Evolutionary conservation across 2,329 filamentous ascomycete species (phyloP).

Genomic region (Colletotrichum filicis): DNA sequence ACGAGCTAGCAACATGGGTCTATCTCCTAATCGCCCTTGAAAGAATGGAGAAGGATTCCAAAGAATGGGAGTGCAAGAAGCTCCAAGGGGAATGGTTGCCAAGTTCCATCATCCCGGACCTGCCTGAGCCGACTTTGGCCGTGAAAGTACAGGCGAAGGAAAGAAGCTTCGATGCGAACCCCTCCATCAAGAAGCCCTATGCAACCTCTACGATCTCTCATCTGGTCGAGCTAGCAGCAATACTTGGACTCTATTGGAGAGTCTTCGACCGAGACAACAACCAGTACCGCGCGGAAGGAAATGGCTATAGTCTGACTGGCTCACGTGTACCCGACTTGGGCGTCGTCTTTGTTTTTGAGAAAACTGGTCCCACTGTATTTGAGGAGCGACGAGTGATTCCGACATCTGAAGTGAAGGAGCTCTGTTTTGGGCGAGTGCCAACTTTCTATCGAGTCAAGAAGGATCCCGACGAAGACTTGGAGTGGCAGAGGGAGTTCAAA

Average conservation of each 20-base stretch:
- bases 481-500: constrained; percentile 3
- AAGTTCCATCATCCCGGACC: too few relatives aligned
- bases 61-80: background rate
- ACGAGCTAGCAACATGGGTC: constrained; percentile 18
- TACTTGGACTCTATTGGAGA: constrained; percentile 54
- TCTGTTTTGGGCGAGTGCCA: constrained; percentile 52
- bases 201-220: constrained; percentile 49
- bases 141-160: constrained; percentile 10
- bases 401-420: constrained; percentile 47
- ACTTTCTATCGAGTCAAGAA: constrained; percentile 46
- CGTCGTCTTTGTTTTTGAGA: constrained; percentile 51
- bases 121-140: background rate
- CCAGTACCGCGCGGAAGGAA: constrained; percentile 49
- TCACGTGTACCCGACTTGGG: constrained; percentile 47
- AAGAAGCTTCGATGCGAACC: constrained; percentile 22
- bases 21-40: constrained; percentile 11
- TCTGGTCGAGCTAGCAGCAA: constrained; percentile 46
- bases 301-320: constrained; percentile 48
- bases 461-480: background rate
- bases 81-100: background rate
- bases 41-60: constrained; percentile 18
- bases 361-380: constrained; percentile 48
- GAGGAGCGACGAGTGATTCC: constrained; percentile 49
- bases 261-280: constrained; percentile 49
- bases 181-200: constrained; percentile 41